Evolutionary conservation across 129 eudicot species (phyloP), one percentile per base, ranked within the genome.

Genomic region (Flaveria brownii): DNA sequence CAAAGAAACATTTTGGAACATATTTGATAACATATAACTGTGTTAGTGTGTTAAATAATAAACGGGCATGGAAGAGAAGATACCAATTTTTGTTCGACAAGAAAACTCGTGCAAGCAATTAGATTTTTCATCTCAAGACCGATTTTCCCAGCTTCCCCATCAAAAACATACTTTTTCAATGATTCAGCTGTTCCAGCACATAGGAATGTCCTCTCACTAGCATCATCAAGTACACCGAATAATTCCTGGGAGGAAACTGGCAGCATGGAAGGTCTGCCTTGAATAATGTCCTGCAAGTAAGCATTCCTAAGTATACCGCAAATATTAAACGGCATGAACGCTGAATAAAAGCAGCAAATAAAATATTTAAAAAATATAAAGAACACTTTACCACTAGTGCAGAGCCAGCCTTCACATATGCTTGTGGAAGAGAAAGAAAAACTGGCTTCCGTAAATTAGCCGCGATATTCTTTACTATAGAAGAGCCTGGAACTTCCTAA

Each of bases 31-130:
- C 17, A 77, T 10, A 65, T 6, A 60, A 23, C 41, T 8, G 62
- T 56, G 62, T 56, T 16, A 52, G 59, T 42, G 4, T 36, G 41
- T 65, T 15, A 57, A 57, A 22, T 47, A 30, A 62, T 51, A 23
- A 39, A 49, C 17, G 22, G 64, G 46, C 25, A 5, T 68, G 55
- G 36, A 42, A 45, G 57, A 46, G 50, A 67, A 68, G 5, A 36
- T 89, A 95, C 99, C 97, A 95, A 84, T 84, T 86, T 84, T 77
- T 85, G 97, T 83, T 95, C 99, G 65, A 89, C 78, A 59, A 95
- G 88, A 83, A 91, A 91, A 83, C 96, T 83, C n/a, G 92, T 81
- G 81, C 91, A 79, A 15, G 99, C 97, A 71, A 95, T 81, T 60
- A 95, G 77, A 76, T 95, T 95, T 77, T 77, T 95, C 72, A 82